Percentiles rank a stretch among this genome's conserved stretches.
Conservation (phyloP, 805 yeast species). For the Starmerella vitae region DNA sequence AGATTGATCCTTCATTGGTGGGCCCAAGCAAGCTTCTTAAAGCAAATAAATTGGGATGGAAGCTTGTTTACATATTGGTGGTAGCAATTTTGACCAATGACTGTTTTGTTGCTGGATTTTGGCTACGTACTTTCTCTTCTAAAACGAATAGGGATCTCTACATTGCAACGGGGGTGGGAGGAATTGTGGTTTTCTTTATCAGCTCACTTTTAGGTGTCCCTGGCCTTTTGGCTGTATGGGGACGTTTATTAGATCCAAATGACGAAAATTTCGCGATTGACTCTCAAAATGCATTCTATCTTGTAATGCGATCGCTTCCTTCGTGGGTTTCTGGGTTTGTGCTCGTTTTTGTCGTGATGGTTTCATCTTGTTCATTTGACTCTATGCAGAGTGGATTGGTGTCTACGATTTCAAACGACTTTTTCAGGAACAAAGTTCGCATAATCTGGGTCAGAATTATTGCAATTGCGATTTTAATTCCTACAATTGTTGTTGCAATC, state of each 20-base stretch:
- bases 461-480: slow-evolving; percentile 65
- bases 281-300: slow-evolving; percentile 49
- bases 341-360: slow-evolving; percentile 51
- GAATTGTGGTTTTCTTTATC: slow-evolving; percentile 47
- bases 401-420: slow-evolving; percentile 75
- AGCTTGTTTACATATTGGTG: slow-evolving; percentile 63
- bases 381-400: slow-evolving; percentile 77
- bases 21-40: slow-evolving; percentile 51
- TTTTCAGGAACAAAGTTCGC: too few relatives aligned
- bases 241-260: slow-evolving; percentile 40
- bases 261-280: slow-evolving; percentile 39
- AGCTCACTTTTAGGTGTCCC: slow-evolving; percentile 63
- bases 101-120: slow-evolving; percentile 77
- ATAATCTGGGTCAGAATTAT: slow-evolving; percentile 51
- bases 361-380: slow-evolving; percentile 81
- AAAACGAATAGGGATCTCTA: slow-evolving; percentile 56
- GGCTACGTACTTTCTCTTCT: slow-evolving; percentile 88
- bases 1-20: slow-evolving; percentile 42
- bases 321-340: slow-evolving; percentile 79
- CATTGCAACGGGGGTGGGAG: slow-evolving; percentile 63
- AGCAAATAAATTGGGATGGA: slow-evolving; percentile 70
- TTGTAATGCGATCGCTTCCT: slow-evolving; percentile 58
- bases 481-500: slow-evolving; percentile 69
- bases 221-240: slow-evolving; percentile 84
- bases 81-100: slow-evolving; percentile 83